Percentiles rank a stretch among this genome's conserved stretches.
phyloP scores from a whole-genome alignment of 805 yeast species.

The Saccharomyces jurei region DNA sequence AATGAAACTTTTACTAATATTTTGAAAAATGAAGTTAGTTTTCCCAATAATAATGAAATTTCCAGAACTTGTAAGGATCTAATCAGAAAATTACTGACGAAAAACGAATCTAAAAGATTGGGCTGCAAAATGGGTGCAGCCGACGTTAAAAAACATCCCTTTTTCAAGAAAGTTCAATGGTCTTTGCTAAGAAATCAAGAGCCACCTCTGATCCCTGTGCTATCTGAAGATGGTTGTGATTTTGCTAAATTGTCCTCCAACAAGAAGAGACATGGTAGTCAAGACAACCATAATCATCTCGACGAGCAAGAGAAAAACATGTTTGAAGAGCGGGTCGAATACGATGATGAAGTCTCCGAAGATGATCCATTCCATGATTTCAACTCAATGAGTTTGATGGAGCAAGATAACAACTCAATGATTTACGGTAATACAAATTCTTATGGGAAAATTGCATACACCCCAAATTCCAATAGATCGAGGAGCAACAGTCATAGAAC shows the following conservation, averaged over 20 bases:
- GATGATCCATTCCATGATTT: conserved; percentile 77
- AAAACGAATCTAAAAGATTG: conserved; percentile 80
- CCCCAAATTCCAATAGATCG: conserved; percentile 33
- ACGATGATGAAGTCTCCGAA: conserved; percentile 30
- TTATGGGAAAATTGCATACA: conserved; percentile 36
- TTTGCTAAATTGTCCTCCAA: conserved; percentile 32
- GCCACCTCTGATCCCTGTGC: conserved; percentile 92
- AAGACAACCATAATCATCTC: conserved; percentile 11
- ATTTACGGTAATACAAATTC: conserved; percentile 39
- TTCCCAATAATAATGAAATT: conserved; percentile 58
- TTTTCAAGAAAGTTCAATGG: conserved; percentile 91
- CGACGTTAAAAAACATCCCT: conserved; percentile 84
- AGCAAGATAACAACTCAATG: conserved; percentile 50
- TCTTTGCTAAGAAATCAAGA: conserved; percentile 84
- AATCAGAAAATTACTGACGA: conserved; percentile 71
- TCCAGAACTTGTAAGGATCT: conserved; percentile 71
- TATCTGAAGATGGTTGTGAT: conserved; percentile 45
- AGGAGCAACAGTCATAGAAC: conserved; percentile 31
- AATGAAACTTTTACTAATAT: conserved; percentile 86
- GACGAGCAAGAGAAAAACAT: conserved; percentile 22
- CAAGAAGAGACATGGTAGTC: conserved; percentile 15
- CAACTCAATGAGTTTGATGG: conserved; percentile 78
- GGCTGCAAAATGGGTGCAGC: conserved; percentile 95
- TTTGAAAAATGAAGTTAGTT: conserved; percentile 72
- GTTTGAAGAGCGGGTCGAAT: conserved; percentile 29